Conservation (phyloP, 345 rosid species). For the Gossypium turneri region DNA sequence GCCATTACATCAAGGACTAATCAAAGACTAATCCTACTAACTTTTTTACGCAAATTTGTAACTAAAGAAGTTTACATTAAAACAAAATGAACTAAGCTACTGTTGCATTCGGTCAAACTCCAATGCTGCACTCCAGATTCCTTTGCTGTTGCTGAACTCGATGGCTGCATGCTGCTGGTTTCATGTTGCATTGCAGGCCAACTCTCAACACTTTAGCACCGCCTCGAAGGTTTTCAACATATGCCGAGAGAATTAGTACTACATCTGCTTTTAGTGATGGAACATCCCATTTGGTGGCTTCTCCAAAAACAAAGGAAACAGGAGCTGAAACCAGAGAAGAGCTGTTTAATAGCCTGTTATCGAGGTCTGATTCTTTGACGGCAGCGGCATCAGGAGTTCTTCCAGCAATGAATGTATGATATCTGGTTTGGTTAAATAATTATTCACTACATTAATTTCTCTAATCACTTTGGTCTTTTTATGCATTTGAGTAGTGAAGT, state of each 20-base stretch:
- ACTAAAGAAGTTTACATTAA: no score
- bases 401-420: constrained; percentile 59
- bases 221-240: constrained; percentile 66
- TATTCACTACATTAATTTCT: constrained; percentile 7
- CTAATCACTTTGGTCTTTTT: no score
- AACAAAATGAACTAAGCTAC: no score
- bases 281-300: constrained; percentile 44
- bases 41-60: no score
- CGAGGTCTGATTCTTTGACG: constrained; percentile 49
- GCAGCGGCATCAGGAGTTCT: constrained; percentile 43
- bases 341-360: constrained; percentile 47
- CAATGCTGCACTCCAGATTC: no score
- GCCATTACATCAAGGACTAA: no score
- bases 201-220: constrained; percentile 39
- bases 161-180: no score
- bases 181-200: no score
- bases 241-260: constrained; percentile 85
- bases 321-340: constrained; percentile 84
- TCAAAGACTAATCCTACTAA: no score
- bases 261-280: constrained; percentile 71
- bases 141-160: no score
- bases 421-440: constrained; percentile 4
- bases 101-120: no score
- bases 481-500: no score
- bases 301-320: constrained; percentile 89